Percentiles rank a stretch among this genome's conserved stretches.
Evolutionary conservation across 306 rosid species (phyloP).

Genomic region (Rubus parviflorus): DNA sequence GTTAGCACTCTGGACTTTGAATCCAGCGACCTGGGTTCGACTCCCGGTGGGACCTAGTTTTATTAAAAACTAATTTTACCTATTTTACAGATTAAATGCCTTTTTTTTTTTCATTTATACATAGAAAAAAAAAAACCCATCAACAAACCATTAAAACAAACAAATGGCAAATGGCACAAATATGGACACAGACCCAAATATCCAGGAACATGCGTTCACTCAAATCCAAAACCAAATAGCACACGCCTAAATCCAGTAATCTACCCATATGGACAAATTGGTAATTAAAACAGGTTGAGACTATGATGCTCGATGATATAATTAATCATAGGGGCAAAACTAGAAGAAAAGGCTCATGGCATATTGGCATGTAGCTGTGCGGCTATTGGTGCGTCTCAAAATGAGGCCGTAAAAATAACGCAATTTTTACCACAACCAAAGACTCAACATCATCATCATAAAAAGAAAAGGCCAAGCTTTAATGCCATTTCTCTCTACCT

Average conservation of each 20-base stretch:
- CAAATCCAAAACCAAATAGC: neutral
- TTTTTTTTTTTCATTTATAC: neutral
- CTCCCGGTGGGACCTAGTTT: conserved; percentile 34
- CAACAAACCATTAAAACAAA: neutral
- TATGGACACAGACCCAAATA: neutral
- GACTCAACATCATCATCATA: neutral
- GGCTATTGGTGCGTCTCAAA: neutral
- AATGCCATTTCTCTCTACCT: neutral
- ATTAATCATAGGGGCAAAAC: neutral
- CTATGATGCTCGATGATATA: neutral
- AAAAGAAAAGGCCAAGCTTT: neutral
- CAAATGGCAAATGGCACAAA: neutral
- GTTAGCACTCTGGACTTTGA: conserved; percentile 41
- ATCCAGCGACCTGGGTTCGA: conserved; percentile 39
- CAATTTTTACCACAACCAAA: neutral
- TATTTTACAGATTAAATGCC: neutral
- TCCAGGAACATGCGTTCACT: conserved; percentile 11
- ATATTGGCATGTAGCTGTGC: neutral
- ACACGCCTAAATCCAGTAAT: neutral
- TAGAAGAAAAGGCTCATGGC: neutral
- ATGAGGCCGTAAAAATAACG: conserved; percentile 4
- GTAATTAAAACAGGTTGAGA: neutral
- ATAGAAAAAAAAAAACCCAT: neutral
- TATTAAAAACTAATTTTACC: conserved; percentile 5
- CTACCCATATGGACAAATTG: neutral